Base-by-base conservation (phyloP, 495 filamentous ascomycete species). In the Tuber aestivum region DNA sequence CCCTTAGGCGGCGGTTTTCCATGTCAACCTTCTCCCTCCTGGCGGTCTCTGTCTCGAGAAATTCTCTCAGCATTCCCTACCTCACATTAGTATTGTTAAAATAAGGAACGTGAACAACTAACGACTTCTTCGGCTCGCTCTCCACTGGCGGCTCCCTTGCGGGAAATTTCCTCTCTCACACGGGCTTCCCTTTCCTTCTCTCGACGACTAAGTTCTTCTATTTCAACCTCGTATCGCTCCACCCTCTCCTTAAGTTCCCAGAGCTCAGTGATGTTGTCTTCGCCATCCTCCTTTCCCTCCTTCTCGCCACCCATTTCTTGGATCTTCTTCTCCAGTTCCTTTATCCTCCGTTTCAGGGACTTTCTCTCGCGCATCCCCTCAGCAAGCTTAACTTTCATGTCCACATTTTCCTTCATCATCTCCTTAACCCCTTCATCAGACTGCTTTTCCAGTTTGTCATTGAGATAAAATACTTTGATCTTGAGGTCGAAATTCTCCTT, bases 401-500 rank as follows among this genome's bases (percentile, higher is more conserved):
- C 94, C 21, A 97, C 94, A 83, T 97, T 99, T 85, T 98, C 94
- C 35, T 92, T 92, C 78, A 97, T 95, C 91, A 97, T 94, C 82
- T 97, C 94, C 85, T 96, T 97, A 83, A 98, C 91, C 72, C 94
- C 93, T 83, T 99, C 96, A 83, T 98, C 96, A 14, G 94, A 97
- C 56, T 94, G 91, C 82, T 94, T 93, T 84, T 96, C 94, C 41
- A 99, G 84, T 16, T 95, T 92, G 80, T 97, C 94, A 81, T 94
- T 95, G 44, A 99, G 89, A 81, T 97, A 98, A 85, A 97, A 95
- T 71, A 98, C 95, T 84, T 97, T 94, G 84, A 99, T 91, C 84
- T 99, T 99, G 56, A 99, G 87, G 82, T 97, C 95, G 82, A 98
- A 99, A 78, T 98, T 98, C 82, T 94, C 92, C 84, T 99, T 99